These are phyloP conservation scores for Ailanthus altissimus DNA, from an alignment of 345 rosid genomes.

Conservation along the genomic window DNA sequence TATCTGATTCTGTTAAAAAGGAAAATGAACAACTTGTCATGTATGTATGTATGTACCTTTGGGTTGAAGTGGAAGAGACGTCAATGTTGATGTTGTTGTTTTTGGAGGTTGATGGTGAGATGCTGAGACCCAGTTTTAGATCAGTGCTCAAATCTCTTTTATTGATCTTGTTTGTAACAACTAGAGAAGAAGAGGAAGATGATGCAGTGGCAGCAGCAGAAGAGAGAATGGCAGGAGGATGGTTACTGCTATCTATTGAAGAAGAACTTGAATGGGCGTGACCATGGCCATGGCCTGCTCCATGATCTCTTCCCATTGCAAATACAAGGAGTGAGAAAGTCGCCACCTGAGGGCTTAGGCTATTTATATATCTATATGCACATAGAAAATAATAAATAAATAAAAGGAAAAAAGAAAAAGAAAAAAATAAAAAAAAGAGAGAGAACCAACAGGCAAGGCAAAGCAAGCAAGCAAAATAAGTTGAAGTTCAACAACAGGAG, in stretches of 20 bases:
- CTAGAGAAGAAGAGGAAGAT: not conserved
- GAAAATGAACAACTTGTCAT: too few species aligned
- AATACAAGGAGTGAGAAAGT: slow-evolving; percentile 20
- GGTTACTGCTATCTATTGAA: slow-evolving; percentile 35
- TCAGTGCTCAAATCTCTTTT: slow-evolving; percentile 34
- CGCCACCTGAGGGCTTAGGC: slow-evolving; percentile 19
- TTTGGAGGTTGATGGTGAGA: slow-evolving; percentile 24
- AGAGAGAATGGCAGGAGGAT: slow-evolving; percentile 13
- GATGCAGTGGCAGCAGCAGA: slow-evolving; percentile 1
- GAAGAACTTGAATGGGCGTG: slow-evolving; percentile 27
- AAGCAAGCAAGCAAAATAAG: not conserved
- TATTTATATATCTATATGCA: slow-evolving; percentile 14
- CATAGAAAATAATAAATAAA: not conserved
- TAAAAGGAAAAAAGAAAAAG: not conserved
- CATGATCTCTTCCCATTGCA: slow-evolving; percentile 19
- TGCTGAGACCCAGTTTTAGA: slow-evolving; percentile 40
- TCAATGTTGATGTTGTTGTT: not conserved
- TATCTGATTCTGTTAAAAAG: too few species aligned
- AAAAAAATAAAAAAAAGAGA: not conserved
- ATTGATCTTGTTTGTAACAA: not conserved
- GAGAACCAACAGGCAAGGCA: not conserved
- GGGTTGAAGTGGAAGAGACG: slow-evolving; percentile 3
- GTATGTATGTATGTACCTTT: not conserved
- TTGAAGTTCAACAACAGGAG: slow-evolving; percentile 1
- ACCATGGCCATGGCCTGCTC: not conserved